Evolutionary conservation across 2,329 filamentous ascomycete species (phyloP).

Genomic region (Aspergillus ruber): DNA sequence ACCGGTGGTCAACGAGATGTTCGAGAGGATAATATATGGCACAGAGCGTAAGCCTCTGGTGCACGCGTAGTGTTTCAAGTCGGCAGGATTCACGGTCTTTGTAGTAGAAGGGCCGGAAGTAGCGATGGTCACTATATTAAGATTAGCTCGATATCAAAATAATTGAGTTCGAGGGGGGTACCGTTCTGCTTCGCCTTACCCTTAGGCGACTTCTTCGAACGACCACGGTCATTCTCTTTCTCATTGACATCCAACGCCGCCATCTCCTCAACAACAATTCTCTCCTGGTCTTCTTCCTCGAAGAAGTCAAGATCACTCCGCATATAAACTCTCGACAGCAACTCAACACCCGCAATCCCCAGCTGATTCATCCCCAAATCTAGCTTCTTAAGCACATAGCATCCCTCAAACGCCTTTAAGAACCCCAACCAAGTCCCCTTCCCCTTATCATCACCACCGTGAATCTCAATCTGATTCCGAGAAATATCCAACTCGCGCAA

Average conservation of each 20-base stretch:
- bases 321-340: slow-evolving; percentile 38
- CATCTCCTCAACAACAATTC: slow-evolving; percentile 4
- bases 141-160: slow-evolving; percentile 2
- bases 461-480: slow-evolving; percentile 39
- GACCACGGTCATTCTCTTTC: slow-evolving; percentile 12
- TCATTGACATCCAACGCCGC: slow-evolving; percentile 7
- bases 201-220: slow-evolving; percentile 14
- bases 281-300: slow-evolving; percentile 15
- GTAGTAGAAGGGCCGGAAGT: neutral
- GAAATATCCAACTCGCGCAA: slow-evolving; percentile 44
- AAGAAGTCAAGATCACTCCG: slow-evolving; percentile 29
- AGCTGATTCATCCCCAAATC: slow-evolving; percentile 42
- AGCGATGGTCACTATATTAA: neutral
- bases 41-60: slow-evolving; percentile 30
- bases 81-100: slow-evolving; percentile 1
- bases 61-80: slow-evolving; percentile 22
- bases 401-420: slow-evolving; percentile 37
- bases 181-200: slow-evolving; percentile 11
- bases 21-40: slow-evolving; percentile 26
- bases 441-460: slow-evolving; percentile 26
- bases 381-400: slow-evolving; percentile 38
- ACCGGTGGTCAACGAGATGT: slow-evolving; percentile 17
- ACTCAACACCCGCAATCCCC: slow-evolving; percentile 40
- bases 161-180: slow-evolving; percentile 1
- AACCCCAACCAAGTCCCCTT: slow-evolving; percentile 40